Evolutionary conservation across 257 asterid species (phyloP).

Genomic region (Solanum chiquidenum): DNA sequence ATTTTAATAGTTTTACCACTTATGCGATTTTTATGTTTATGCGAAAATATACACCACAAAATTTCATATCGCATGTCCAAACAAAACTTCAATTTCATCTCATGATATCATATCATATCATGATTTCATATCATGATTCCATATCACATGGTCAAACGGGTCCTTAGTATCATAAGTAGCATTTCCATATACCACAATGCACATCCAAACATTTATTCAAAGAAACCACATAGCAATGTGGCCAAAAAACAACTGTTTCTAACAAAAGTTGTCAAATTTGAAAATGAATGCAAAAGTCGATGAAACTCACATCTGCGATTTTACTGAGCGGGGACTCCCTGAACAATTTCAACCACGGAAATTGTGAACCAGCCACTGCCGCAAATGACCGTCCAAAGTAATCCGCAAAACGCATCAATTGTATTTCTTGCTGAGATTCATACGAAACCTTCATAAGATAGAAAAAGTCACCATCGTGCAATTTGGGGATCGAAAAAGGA

Average conservation of each 20-base stretch:
- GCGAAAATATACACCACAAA: no score
- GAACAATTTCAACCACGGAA: slow-evolving; percentile 84
- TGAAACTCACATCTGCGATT: slow-evolving; percentile 59
- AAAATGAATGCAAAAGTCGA: neutral
- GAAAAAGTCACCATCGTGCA: neutral
- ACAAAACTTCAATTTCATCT: no score
- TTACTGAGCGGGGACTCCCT: slow-evolving; percentile 67
- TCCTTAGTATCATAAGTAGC: neutral
- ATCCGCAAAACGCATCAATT: slow-evolving; percentile 85
- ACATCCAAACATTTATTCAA: neutral
- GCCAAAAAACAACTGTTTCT: neutral
- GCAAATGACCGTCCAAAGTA: slow-evolving; percentile 89
- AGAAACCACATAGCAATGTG: neutral
- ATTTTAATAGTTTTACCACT: no score
- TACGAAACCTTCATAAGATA: slow-evolving; percentile 45
- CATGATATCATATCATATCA: no score
- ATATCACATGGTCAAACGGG: no score
- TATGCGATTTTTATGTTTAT: no score
- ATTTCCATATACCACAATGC: neutral
- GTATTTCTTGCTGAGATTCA: slow-evolving; percentile 71
- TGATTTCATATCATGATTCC: no score
- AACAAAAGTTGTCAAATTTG: neutral
- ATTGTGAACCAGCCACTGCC: slow-evolving; percentile 55
- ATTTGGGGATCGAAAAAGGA: neutral
- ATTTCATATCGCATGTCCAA: no score